phyloP scores from a whole-genome alignment of 2,329 filamentous ascomycete genomes.

The Pseudogymnoascus sp. region DNA sequence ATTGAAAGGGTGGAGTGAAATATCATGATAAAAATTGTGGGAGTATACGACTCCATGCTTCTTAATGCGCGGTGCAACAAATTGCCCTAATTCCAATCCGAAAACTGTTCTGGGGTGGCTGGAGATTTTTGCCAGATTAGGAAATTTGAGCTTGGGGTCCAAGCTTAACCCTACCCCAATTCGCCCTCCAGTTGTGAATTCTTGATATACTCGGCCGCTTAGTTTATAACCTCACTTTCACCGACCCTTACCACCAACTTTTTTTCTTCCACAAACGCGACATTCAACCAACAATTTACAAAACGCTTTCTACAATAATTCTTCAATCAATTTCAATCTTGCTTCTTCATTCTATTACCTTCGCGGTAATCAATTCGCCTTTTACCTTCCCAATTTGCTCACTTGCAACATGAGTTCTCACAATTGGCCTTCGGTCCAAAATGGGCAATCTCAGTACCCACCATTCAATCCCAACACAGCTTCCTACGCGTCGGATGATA shows the following conservation, averaged over 20 bases:
- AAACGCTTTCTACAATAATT: not conserved
- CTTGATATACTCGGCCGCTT: not conserved
- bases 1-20: not conserved
- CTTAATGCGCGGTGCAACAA: not conserved
- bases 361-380: not conserved
- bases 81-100: not conserved
- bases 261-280: not conserved
- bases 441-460: not conserved
- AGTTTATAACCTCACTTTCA: conserved; percentile 7
- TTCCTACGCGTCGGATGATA: not conserved
- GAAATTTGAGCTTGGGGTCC: conserved; percentile 3
- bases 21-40: not conserved
- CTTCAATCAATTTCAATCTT: conserved; percentile 1
- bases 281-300: not conserved
- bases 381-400: not conserved
- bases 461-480: conserved; percentile 6
- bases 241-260: not conserved
- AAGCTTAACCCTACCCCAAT: not conserved
- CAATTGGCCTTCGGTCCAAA: not conserved
- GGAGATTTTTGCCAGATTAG: not conserved
- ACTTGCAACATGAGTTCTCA: conserved; percentile 5
- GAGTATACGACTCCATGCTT: not conserved
- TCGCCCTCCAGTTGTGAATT: conserved; percentile 2
- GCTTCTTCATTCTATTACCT: not conserved
- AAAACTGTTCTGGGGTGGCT: not conserved